These are phyloP conservation scores for Zasmidium angulare DNA, from an alignment of 2,329 filamentous ascomycete species.

Conservation along the genomic window DNA sequence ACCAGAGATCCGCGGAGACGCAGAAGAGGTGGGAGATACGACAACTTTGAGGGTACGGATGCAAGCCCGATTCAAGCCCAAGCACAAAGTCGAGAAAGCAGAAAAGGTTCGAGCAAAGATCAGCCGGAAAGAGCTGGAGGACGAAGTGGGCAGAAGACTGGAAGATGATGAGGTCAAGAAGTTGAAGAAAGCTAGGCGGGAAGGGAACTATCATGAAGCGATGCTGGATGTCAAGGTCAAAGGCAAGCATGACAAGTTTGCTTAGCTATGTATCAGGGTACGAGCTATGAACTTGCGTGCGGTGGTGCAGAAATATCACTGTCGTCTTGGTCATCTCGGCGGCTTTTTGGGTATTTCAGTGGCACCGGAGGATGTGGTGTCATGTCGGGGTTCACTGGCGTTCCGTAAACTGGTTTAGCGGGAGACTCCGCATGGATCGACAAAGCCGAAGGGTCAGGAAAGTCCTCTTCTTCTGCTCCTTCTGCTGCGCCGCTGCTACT, in stretches of 20 bases:
- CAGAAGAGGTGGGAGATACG: slow-evolving; percentile 63
- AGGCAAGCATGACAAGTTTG: slow-evolving; percentile 86
- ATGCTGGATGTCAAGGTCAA: slow-evolving; percentile 86
- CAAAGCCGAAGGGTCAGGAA: no score
- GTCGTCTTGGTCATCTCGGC: no score
- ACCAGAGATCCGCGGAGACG: slow-evolving; percentile 75
- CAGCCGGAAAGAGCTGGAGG: slow-evolving; percentile 66
- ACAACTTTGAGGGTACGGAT: slow-evolving; percentile 81
- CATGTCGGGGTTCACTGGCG: no score
- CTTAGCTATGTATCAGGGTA: slow-evolving; percentile 23
- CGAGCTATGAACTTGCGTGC: no score
- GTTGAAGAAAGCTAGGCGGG: slow-evolving; percentile 77
- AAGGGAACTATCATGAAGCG: slow-evolving; percentile 87
- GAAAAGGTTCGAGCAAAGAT: slow-evolving; percentile 84
- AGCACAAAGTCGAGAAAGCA: slow-evolving; percentile 74
- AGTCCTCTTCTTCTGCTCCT: no score
- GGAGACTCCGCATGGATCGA: no score
- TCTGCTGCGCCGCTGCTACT: no score
- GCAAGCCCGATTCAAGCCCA: slow-evolving; percentile 92
- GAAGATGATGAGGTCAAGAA: slow-evolving; percentile 78
- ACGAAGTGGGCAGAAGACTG: slow-evolving; percentile 31
- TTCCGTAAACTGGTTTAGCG: no score
- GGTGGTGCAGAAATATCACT: no score
- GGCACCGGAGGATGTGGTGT: no score
- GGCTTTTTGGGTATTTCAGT: no score